Percentiles rank a stretch among this genome's conserved stretches.
Evolutionary conservation across 495 filamentous ascomycete species (phyloP).

Genomic region (Xylaria longipes): DNA sequence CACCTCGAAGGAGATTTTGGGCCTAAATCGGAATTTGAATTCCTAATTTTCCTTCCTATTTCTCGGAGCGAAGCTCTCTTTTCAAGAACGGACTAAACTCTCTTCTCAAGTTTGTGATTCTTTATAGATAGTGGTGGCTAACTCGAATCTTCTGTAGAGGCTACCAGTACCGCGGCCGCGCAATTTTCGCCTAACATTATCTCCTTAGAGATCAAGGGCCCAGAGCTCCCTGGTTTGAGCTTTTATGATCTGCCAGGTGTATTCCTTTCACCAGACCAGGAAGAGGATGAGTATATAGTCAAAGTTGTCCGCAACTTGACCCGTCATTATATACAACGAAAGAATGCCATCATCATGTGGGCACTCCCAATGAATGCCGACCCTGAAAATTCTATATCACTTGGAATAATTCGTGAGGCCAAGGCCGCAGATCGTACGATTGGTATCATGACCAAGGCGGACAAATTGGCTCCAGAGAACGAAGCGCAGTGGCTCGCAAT

Average conservation of each 20-base stretch:
- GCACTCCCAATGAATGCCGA: slow-evolving; percentile 78
- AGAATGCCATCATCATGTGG: slow-evolving; percentile 74
- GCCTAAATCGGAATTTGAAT: neutral
- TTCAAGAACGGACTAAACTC: too few species aligned
- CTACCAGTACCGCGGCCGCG: slow-evolving; percentile 50
- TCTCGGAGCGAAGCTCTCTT: too few species aligned
- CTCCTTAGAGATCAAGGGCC: slow-evolving; percentile 72
- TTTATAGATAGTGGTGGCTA: neutral
- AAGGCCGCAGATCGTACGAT: slow-evolving; percentile 69
- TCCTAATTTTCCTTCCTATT: too few species aligned
- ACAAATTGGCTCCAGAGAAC: slow-evolving; percentile 61
- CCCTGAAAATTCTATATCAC: slow-evolving; percentile 72
- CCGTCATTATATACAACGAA: slow-evolving; percentile 66
- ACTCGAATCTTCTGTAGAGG: slow-evolving; percentile 28
- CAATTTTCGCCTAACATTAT: slow-evolving; percentile 83
- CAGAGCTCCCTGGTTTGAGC: slow-evolving; percentile 69
- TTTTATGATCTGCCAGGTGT: slow-evolving; percentile 86
- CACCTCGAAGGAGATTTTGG: too few species aligned
- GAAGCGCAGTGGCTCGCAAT: slow-evolving; percentile 64
- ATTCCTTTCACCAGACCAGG: slow-evolving; percentile 67
- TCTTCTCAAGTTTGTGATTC: too few species aligned
- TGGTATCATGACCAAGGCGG: slow-evolving; percentile 83
- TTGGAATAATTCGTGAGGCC: slow-evolving; percentile 62
- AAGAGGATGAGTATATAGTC: slow-evolving; percentile 69
- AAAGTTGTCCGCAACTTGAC: slow-evolving; percentile 72